A percentile compares a stretch with the other conserved stretches of the same genome.
phyloP scores from a whole-genome alignment of 139 green algal species.

The Picochlorum sp. region DNA sequence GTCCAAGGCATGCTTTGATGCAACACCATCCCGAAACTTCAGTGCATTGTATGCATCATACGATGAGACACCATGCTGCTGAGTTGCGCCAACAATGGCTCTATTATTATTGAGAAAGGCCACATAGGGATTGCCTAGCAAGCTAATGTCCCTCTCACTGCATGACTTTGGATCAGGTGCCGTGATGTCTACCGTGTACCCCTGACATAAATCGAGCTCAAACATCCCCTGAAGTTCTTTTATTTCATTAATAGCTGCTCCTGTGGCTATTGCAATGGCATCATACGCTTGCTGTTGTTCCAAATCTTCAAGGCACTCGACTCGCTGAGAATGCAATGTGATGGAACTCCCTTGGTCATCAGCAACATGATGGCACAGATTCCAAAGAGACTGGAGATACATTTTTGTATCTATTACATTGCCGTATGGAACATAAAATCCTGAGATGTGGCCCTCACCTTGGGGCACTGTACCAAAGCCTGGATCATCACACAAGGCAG shows the following conservation, averaged over 20 bases:
- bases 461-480: too few relatives aligned
- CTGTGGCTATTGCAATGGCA: conserved; percentile 54
- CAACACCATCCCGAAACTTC: not conserved
- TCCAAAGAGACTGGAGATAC: conserved; percentile 60
- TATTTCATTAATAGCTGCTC: conserved; percentile 46
- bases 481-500: too few relatives aligned
- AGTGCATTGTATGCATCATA: conserved; percentile 34
- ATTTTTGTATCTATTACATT: conserved; percentile 30
- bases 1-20: not conserved
- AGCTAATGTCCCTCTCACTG: conserved; percentile 33
- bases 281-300: conserved; percentile 24
- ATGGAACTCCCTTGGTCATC: conserved; percentile 10
- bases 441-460: not conserved
- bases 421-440: not conserved
- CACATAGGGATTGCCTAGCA: conserved; percentile 71
- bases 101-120: conserved; percentile 29
- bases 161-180: conserved; percentile 17
- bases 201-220: conserved; percentile 50
- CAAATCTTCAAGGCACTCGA: conserved; percentile 34
- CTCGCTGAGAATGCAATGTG: conserved; percentile 10
- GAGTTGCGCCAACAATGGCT: conserved; percentile 64
- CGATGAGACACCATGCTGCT: conserved; percentile 39
- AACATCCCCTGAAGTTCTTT: conserved; percentile 29
- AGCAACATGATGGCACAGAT: conserved; percentile 31
- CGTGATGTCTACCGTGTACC: conserved; percentile 36